These are phyloP conservation scores for Leccinum subtestaceum DNA, from an alignment of 768 basidiomycete genomes.

Conservation along the genomic window DNA sequence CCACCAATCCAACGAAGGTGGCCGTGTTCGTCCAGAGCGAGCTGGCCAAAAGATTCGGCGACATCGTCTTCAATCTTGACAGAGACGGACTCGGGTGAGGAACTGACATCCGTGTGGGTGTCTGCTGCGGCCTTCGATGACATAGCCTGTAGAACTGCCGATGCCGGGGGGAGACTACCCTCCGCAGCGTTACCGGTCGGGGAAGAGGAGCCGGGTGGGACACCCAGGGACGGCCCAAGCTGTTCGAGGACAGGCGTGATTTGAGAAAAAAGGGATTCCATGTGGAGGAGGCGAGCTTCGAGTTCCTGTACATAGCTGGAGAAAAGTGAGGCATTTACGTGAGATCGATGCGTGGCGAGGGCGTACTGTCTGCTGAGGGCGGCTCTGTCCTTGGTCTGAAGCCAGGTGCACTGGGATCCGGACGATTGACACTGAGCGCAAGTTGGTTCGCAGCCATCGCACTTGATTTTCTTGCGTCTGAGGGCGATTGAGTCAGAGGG, in stretches of 20 bases:
- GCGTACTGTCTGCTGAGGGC: constrained; percentile 87
- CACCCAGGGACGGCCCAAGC: constrained; percentile 52
- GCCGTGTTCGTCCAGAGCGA: constrained; percentile 85
- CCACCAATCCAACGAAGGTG: constrained; percentile 92
- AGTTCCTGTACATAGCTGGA: constrained; percentile 87
- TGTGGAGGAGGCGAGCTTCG: constrained; percentile 81
- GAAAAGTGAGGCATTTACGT: constrained; percentile 18
- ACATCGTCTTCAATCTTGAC: constrained; percentile 62
- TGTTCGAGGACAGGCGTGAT: constrained; percentile 78
- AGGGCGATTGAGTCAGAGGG: constrained; percentile 16
- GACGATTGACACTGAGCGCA: constrained; percentile 79
- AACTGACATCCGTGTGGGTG: constrained; percentile 31
- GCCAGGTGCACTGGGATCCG: constrained; percentile 80
- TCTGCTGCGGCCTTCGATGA: constrained; percentile 38
- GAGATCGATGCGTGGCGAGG: not conserved
- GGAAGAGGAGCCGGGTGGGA: constrained; percentile 36
- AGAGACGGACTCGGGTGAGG: constrained; percentile 33
- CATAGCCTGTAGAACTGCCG: constrained; percentile 34
- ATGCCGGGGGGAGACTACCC: constrained; percentile 22
- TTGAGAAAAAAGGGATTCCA: constrained; percentile 84
- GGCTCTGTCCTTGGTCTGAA: constrained; percentile 89
- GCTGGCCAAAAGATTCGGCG: constrained; percentile 81
- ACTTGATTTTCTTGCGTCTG: constrained; percentile 92
- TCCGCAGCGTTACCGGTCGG: constrained; percentile 14
- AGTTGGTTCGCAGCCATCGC: constrained; percentile 83